Evolutionary conservation across 768 basidiomycete species (phyloP), one percentile per base, ranked within the genome.

Genomic region (Mycena sanguinolenta): DNA sequence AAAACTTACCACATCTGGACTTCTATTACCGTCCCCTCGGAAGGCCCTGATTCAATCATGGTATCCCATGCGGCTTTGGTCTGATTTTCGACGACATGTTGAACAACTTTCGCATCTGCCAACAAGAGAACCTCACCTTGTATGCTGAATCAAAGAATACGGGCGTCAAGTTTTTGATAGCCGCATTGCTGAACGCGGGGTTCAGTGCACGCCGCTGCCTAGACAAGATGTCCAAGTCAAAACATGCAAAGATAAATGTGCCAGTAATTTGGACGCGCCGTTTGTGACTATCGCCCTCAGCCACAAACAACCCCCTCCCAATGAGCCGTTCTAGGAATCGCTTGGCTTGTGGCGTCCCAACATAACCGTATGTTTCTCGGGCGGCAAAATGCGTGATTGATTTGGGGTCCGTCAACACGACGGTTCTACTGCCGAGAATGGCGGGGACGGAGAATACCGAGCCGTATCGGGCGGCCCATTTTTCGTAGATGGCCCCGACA

Each of bases 401-500:
- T 88, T 76, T 59, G 14, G 58, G 58, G 27, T 59, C 58, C 3
- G 49, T n/a, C 12, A 50, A 16, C 10, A 85, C 73, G 27, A 88
- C 73, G 6, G 71, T 73, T 10, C 60, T 76, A 0, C 79, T 73
- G 0, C 84, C 85, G 8, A 88, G 67, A 0, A 77, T 70, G 1
- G 73, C 72, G 0, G 88, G 82, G n/a, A 88, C 65, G 19, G 77
- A 59, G 69, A 79, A 90, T 0, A 82, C 86, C 2, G 83, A 73
- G 9, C 90, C 90, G 38, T 88, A 88, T 53, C 84, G 75, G 9
- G 74, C 75, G 1, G 80, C 81, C 90, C 89, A 90, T 7, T 77
- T 65, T 64, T 88, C 87, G 69, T 81, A 84, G 10, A 87, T 28
- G 0, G 68, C 27, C 6, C 80, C 78, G 27, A 79, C 34, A 57